Evolutionary conservation across 2,329 filamentous ascomycete genomes (phyloP).

Genomic region (Aspergillus niger): DNA sequence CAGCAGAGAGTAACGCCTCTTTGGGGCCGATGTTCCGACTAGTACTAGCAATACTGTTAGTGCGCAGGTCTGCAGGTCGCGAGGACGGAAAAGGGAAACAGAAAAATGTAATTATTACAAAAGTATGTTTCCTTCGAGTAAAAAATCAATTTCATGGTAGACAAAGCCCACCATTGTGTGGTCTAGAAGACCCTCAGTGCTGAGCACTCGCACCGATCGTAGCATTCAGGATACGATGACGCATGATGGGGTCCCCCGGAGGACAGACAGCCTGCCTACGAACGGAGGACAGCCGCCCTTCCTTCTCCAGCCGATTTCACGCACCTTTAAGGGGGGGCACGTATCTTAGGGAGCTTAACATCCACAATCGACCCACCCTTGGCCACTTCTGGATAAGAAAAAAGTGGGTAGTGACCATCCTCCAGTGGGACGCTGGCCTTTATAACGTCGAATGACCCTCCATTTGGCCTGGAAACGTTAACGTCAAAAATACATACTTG

Average conservation of each 20-base stretch:
- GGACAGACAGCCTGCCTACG: neutral
- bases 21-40: constrained; percentile 19
- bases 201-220: neutral
- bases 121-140: neutral
- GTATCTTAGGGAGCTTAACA: constrained; percentile 24
- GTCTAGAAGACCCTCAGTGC: neutral
- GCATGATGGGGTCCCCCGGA: neutral
- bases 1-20: constrained; percentile 20
- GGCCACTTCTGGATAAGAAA: constrained; percentile 31
- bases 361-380: constrained; percentile 38
- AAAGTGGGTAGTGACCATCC: constrained; percentile 37
- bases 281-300: constrained; percentile 5
- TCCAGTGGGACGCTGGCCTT: constrained; percentile 33
- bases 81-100: constrained; percentile 13
- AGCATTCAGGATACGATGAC: constrained; percentile 1
- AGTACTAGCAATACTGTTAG: neutral
- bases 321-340: constrained; percentile 11
- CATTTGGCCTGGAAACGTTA: constrained; percentile 21
- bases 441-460: constrained; percentile 37
- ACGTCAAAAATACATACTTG: constrained; percentile 11
- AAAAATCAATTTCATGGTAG: too few relatives aligned
- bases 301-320: constrained; percentile 14
- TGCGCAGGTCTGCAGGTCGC: neutral
- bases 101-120: neutral
- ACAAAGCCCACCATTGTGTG: neutral